Evolutionary conservation across 2,329 filamentous ascomycete species (phyloP).

Genomic region (Calonectria pseudoreteaudii): DNA sequence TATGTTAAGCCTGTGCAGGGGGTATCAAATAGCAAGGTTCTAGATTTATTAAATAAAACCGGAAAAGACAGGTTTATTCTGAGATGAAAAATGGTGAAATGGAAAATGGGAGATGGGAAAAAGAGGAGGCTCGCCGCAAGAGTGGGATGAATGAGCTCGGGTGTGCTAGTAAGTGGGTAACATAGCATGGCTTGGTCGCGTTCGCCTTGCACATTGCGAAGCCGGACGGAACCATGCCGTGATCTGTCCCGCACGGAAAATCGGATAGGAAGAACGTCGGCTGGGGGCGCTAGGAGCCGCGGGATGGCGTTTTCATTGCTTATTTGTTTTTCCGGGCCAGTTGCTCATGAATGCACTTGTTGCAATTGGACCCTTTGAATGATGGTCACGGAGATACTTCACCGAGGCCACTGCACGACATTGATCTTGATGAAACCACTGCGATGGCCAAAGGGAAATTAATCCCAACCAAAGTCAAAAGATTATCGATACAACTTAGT

Average conservation of each 20-base stretch:
- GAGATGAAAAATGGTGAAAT: not conserved
- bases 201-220: conserved; percentile 26
- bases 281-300: not conserved
- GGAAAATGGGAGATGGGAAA: not conserved
- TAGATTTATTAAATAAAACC: not conserved
- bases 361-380: too few relatives aligned
- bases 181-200: not conserved
- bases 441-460: too few relatives aligned
- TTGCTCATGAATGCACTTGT: too few relatives aligned
- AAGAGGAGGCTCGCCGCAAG: not conserved
- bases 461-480: too few relatives aligned
- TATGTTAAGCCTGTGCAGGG: not conserved
- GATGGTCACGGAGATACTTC: too few relatives aligned
- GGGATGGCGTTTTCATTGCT: not conserved
- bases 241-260: conserved; percentile 24
- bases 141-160: conserved; percentile 20
- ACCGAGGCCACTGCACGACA: too few relatives aligned
- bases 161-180: conserved; percentile 11
- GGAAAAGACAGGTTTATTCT: not conserved
- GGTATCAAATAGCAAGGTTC: not conserved
- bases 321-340: not conserved
- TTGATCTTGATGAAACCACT: too few relatives aligned
- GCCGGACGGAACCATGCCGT: conserved; percentile 32
- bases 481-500: too few relatives aligned
- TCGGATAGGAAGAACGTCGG: not conserved